phyloP scores from a whole-genome alignment of 768 basidiomycete genomes.

The Boletus speciosus region DNA sequence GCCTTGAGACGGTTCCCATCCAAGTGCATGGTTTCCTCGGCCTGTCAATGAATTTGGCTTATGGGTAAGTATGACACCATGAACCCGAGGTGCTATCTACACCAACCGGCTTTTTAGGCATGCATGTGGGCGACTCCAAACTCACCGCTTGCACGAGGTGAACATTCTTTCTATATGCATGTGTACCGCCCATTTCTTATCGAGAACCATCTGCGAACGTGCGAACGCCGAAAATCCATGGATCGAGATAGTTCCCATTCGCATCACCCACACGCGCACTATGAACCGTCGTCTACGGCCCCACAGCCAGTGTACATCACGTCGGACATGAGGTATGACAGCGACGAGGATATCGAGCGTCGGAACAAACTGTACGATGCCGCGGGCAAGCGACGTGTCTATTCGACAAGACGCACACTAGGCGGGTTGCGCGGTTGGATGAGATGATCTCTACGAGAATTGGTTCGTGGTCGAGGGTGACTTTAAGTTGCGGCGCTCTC shows the following conservation, averaged over 20 bases:
- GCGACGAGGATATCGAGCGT: constrained; percentile 1
- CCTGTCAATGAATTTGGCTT: background rate
- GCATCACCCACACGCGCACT: background rate
- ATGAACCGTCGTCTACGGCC: background rate
- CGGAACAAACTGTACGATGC: constrained; percentile 2
- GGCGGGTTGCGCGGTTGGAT: background rate
- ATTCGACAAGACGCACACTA: background rate
- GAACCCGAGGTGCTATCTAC: background rate
- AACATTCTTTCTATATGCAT: background rate
- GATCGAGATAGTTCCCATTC: background rate
- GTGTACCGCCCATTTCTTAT: background rate
- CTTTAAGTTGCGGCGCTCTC: background rate
- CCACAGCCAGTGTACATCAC: constrained; percentile 2
- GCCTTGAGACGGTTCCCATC: background rate
- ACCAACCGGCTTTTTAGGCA: background rate
- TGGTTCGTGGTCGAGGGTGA: background rate
- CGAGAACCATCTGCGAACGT: too few relatives aligned
- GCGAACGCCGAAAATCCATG: background rate
- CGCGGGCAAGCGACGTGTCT: constrained; percentile 20
- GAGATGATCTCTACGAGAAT: background rate
- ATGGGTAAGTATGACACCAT: background rate
- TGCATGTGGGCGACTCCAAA: too few relatives aligned
- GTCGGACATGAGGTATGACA: constrained; percentile 4
- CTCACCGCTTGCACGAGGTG: background rate
- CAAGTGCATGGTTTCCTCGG: too few relatives aligned